Conservation (phyloP, 2,329 filamentous ascomycete species). For the Coniochaeta sp. region DNA sequence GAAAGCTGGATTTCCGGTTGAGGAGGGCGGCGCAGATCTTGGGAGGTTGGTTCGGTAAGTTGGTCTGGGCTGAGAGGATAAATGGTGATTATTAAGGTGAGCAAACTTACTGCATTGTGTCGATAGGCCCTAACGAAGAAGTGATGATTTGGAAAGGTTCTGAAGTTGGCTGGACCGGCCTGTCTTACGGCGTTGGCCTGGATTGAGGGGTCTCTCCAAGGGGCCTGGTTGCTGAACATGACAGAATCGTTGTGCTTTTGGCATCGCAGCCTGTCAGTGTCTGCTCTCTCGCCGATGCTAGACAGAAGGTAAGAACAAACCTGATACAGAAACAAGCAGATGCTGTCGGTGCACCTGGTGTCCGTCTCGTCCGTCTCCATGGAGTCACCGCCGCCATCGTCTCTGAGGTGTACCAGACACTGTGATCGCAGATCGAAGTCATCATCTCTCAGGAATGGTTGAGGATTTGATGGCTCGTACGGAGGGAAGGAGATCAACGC, state of each 20-base stretch:
- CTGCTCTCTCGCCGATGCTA: background rate
- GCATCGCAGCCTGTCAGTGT: conserved; percentile 4
- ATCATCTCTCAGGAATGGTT: conserved; percentile 23
- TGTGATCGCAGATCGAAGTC: conserved; percentile 35
- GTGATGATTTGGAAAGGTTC: conserved; percentile 47
- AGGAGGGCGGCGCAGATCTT: conserved; percentile 42
- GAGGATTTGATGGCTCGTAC: conserved; percentile 31
- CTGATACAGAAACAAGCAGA: conserved; percentile 48
- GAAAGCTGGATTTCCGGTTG: conserved; percentile 40
- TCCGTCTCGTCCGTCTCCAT: conserved; percentile 14
- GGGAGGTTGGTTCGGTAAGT: background rate
- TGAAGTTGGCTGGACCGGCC: conserved; percentile 38
- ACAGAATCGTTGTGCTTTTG: conserved; percentile 37
- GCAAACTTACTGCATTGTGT: conserved; percentile 42
- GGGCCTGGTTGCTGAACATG: conserved; percentile 21
- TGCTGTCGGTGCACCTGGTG: conserved; percentile 19
- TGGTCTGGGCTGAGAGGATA: too few relatives aligned
- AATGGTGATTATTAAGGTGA: background rate
- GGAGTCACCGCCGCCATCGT: conserved; percentile 13
- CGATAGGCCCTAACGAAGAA: conserved; percentile 51
- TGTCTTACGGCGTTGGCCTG: conserved; percentile 29
- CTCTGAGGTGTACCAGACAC: conserved; percentile 33
- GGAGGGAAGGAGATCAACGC: conserved; percentile 28
- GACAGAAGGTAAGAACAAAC: conserved; percentile 25
- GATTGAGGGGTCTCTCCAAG: conserved; percentile 29